Evolutionary conservation across 176 grass and related monocot genomes (phyloP).

Genomic region (Triticum monococcum): DNA sequence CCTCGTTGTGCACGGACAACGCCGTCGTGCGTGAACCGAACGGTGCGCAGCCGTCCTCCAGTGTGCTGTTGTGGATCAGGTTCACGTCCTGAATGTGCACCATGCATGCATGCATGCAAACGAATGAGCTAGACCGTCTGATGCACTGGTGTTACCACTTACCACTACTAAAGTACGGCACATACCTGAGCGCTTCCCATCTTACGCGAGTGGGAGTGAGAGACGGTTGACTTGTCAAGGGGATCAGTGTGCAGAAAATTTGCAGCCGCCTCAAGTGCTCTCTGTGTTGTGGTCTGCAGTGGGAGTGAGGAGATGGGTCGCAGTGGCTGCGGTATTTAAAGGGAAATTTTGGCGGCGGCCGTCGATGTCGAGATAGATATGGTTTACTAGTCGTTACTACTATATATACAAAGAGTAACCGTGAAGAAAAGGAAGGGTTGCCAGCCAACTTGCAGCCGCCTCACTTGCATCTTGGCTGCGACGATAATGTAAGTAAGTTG

Average conservation of each 20-base stretch:
- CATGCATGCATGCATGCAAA: too few species aligned
- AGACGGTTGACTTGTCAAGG: not conserved
- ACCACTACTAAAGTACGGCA: not conserved
- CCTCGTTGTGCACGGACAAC: slow-evolving; percentile 18
- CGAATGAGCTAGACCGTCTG: too few species aligned
- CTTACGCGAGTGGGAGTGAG: not conserved
- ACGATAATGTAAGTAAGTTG: not conserved
- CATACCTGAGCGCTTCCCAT: not conserved
- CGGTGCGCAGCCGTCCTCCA: slow-evolving; percentile 4
- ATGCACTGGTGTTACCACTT: not conserved
- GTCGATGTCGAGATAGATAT: not conserved
- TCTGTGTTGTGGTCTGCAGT: not conserved
- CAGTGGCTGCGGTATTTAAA: slow-evolving; percentile 5
- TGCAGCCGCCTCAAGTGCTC: not conserved
- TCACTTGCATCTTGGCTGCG: not conserved
- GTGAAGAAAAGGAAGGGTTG: not conserved
- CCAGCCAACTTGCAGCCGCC: slow-evolving; percentile 10
- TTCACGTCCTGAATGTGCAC: slow-evolving; percentile 25
- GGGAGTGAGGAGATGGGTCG: not conserved
- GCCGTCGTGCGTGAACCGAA: slow-evolving; percentile 30
- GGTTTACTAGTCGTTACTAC: not conserved
- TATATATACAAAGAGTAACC: not conserved
- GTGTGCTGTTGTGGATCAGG: slow-evolving; percentile 5
- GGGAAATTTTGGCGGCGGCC: not conserved
- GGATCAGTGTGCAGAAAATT: too few species aligned